These are phyloP conservation scores for Hypoxylon sp. DNA, from an alignment of 2,329 filamentous ascomycete genomes.

Conservation along the genomic window DNA sequence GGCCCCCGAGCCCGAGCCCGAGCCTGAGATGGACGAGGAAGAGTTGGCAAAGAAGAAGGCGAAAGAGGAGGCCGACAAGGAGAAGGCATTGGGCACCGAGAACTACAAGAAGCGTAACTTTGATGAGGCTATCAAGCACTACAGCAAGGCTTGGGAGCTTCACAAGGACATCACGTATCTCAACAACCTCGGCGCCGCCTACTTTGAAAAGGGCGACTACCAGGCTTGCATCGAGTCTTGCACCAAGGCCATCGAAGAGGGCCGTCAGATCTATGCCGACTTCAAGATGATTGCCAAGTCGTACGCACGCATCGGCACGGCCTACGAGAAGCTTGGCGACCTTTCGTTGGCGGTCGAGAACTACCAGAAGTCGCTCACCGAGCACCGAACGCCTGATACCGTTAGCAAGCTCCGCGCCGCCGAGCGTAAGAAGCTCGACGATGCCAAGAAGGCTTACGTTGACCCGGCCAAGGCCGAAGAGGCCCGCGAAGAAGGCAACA, in stretches of 20 bases:
- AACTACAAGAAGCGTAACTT: constrained; percentile 99
- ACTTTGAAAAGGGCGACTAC: constrained; percentile 96
- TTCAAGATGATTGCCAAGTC: constrained; percentile 99
- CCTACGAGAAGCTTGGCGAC: constrained; percentile 90
- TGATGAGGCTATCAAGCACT: constrained; percentile 92
- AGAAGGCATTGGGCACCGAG: constrained; percentile 93
- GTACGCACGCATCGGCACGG: constrained; percentile 93
- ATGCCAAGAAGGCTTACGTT: constrained; percentile 81
- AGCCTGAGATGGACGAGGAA: constrained; percentile 81
- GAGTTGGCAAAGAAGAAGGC: constrained; percentile 83
- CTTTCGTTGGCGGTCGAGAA: constrained; percentile 81
- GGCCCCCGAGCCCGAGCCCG: constrained; percentile 63
- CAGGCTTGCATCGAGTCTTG: constrained; percentile 86
- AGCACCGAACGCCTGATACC: constrained; percentile 94
- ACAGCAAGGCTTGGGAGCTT: constrained; percentile 91
- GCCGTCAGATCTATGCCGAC: constrained; percentile 87
- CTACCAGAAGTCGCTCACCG: constrained; percentile 93
- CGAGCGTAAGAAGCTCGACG: constrained; percentile 84
- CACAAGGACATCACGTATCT: constrained; percentile 98
- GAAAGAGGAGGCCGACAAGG: constrained; percentile 90
- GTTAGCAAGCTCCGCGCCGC: constrained; percentile 90
- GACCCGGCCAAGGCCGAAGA: constrained; percentile 93
- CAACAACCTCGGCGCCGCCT: constrained; percentile 92
- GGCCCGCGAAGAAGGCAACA: constrained; percentile 91
- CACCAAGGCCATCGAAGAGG: constrained; percentile 87